Base-by-base conservation (phyloP, 1,284 basidiomycete species). In the Cryptococcus hybrid region DNA sequence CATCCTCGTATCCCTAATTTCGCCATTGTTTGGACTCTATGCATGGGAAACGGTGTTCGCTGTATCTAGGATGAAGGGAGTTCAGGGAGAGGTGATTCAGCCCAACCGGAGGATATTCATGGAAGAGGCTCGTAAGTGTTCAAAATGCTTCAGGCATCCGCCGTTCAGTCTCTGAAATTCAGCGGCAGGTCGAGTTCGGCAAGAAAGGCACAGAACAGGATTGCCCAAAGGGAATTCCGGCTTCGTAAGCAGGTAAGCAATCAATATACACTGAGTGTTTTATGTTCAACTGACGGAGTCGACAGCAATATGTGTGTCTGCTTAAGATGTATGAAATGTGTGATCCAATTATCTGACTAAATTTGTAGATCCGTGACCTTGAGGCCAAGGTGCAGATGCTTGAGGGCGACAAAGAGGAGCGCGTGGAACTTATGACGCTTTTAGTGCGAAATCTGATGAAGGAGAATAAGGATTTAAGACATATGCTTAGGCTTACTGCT, bases 141-240 rank as follows among this genome's bases (percentile, higher is more conserved):
- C 18, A 18, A 18, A 18, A 18, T 18, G 18, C 18, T 18, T 18
- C 18, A 18, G 18, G 1, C 18, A 1, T 18, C 1, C 18, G 18
- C 18, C 2, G 18, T 18, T 18, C 18, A 18, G 15, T n/a, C 18
- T 51, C 30, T 18, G 37, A 18, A 39, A 2, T 30, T 30, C 30
- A 30, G 9, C 6, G 50, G 3, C 34, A 68, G 65, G 35, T 69
- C 67, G 9, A 67, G 60, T 5, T 65, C 70, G 51, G 66, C 66
- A 11, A 78, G 73, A 49, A 75, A 75, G 50, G 70, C 73, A 4
- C 92, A 95, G 77, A 95, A 95, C 73, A 84, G 92, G 56, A 91
- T 94, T 58, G 92, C 92, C 1, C 92, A 95, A 76, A 85, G 92
- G 50, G 92, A 95, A 76, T 95, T 95, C 69, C 85, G 92, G 45